phyloP scores from a whole-genome alignment of 2,329 filamentous ascomycete species.

The Fusarium annulatum region DNA sequence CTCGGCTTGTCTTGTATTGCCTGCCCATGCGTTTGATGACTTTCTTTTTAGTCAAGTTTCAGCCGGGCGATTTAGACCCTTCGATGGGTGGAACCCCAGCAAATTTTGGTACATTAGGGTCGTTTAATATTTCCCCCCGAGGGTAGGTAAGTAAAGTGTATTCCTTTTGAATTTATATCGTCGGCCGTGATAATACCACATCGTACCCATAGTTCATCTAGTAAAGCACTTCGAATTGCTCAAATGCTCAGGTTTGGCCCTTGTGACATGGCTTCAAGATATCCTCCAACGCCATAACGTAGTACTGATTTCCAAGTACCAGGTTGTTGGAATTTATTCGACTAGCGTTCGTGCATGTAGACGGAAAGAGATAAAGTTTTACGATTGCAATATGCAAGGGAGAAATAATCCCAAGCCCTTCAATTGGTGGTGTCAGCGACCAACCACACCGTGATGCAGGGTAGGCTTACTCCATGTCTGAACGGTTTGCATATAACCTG shows the following conservation, averaged over 20 bases:
- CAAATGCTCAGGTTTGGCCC: not conserved
- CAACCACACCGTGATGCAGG: not conserved
- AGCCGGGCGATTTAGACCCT: not conserved
- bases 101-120: too few species aligned
- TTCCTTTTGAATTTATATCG: not conserved
- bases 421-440: not conserved
- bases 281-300: not conserved
- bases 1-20: not conserved
- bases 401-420: not conserved
- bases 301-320: not conserved
- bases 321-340: not conserved
- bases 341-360: not conserved
- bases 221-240: not conserved
- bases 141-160: not conserved
- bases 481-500: not conserved
- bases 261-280: not conserved
- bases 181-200: not conserved
- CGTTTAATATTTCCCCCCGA: too few species aligned
- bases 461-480: not conserved
- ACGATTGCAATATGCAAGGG: not conserved
- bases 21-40: not conserved
- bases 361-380: not conserved
- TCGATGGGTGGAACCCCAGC: too few species aligned
- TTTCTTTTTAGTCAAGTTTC: not conserved
- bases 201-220: not conserved